Evolutionary conservation across 768 basidiomycete genomes (phyloP).

Genomic region (Russula virescens): DNA sequence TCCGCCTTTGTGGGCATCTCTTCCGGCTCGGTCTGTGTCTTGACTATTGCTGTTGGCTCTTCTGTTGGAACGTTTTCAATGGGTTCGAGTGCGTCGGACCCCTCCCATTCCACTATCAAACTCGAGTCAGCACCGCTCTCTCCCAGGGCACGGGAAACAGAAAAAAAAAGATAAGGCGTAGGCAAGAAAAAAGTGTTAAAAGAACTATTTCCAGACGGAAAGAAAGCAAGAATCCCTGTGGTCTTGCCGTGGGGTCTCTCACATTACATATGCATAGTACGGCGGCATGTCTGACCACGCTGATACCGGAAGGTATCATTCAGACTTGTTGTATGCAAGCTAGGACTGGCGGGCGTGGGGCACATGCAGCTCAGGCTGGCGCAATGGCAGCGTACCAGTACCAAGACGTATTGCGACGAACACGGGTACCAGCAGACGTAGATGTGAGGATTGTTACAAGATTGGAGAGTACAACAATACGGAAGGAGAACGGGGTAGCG

Average conservation of each 20-base stretch:
- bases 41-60: slow-evolving; percentile 27
- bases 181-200: neutral
- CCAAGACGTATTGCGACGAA: slow-evolving; percentile 17
- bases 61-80: neutral
- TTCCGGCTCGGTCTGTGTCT: slow-evolving; percentile 18
- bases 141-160: neutral
- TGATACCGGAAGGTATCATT: slow-evolving; percentile 15
- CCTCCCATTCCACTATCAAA: slow-evolving; percentile 68
- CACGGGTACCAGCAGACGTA: slow-evolving; percentile 18
- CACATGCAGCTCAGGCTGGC: slow-evolving; percentile 19
- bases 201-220: neutral
- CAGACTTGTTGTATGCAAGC: slow-evolving; percentile 19
- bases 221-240: neutral
- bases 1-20: slow-evolving; percentile 32
- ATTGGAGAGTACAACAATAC: slow-evolving; percentile 23
- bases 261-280: slow-evolving; percentile 18
- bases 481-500: slow-evolving; percentile 8
- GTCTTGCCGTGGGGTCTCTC: slow-evolving; percentile 15
- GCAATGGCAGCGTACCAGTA: slow-evolving; percentile 15
- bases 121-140: slow-evolving; percentile 12
- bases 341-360: slow-evolving; percentile 3
- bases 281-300: slow-evolving; percentile 10
- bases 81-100: slow-evolving; percentile 47
- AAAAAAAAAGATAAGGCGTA: slow-evolving; percentile 2
- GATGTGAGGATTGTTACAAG: slow-evolving; percentile 22